Evolutionary conservation across 1,284 basidiomycete species (phyloP), one percentile per base, ranked within the genome.

Genomic region (Sporisorium graminicola): DNA sequence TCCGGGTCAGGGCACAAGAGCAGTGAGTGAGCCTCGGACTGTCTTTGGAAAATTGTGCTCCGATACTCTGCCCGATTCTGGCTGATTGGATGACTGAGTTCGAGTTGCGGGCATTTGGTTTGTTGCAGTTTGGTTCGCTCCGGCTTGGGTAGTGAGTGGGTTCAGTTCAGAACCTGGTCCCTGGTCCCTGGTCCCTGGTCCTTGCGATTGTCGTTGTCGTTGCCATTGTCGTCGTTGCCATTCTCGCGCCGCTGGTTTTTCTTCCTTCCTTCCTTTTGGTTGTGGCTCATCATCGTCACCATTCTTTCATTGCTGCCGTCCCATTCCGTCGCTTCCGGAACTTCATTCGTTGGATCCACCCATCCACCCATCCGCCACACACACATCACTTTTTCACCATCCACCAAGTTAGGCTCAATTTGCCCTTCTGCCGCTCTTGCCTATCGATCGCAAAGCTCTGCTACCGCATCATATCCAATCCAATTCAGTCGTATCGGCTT

Each of bases 271-370:
- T 20, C 29, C 27, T 29, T 9, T 20, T 49, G 20, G 16, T 50
- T 5, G 24, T 47, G 6, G 18, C 10, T 13, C 29, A 29, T 31
- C 49, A 50, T 13, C 29, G n/a, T 31, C 49, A 50, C 18, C 29
- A 31, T 13, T 29, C 18, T n/a, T 43, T 43, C 40, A 43, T 43
- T 8, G 7, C 37, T 40, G 37, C 37, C 37, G n/a, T 43, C 49
- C n/a, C 18, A 10, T 31, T 50, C 29, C n/a, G n/a, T 50, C 29
- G 16, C 20, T 50, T 31, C 29, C 29, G 49, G 49, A 7, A 20
- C n/a, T 50, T 27, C 49, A n/a, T 49, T 49, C 26, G 29, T 49
- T 18, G 47, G 16, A 31, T 50, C 29, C 47, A 49, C 13, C 27
- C 9, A n/a, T 13, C 6, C 26, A 29, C 18, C 27, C 6, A 49